Evolutionary conservation across 495 filamentous ascomycete genomes (phyloP).

Genomic region (Daldinia loculata): DNA sequence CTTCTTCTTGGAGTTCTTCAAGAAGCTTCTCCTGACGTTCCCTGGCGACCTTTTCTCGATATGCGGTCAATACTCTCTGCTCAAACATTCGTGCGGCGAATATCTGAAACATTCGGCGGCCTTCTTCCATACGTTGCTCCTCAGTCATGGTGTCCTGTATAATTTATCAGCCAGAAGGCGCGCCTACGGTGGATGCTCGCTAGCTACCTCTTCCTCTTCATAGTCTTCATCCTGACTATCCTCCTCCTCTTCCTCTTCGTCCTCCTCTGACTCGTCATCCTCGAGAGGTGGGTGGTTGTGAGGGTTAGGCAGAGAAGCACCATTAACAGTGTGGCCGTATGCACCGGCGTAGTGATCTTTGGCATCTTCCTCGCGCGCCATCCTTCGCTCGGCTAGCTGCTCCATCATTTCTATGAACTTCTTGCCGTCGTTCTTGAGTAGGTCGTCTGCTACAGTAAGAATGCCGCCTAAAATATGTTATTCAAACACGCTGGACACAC

Average conservation of each 20-base stretch:
- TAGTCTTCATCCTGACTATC: slow-evolving; percentile 89
- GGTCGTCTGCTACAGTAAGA: slow-evolving; percentile 96
- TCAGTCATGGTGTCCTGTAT: slow-evolving; percentile 92
- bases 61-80: slow-evolving; percentile 94
- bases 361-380: slow-evolving; percentile 95
- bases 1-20: slow-evolving; percentile 89
- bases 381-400: slow-evolving; percentile 94
- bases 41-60: slow-evolving; percentile 92
- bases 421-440: slow-evolving; percentile 98
- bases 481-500: slow-evolving; percentile 43
- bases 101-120: slow-evolving; percentile 98
- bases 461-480: slow-evolving; percentile 78
- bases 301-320: slow-evolving; percentile 50
- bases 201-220: slow-evolving; percentile 85
- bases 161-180: slow-evolving; percentile 45
- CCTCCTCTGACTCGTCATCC: slow-evolving; percentile 78
- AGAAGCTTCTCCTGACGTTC: slow-evolving; percentile 92
- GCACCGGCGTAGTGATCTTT: slow-evolving; percentile 68
- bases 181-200: slow-evolving; percentile 6
- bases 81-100: slow-evolving; percentile 99
- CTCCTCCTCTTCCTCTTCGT: slow-evolving; percentile 87
- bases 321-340: slow-evolving; percentile 61
- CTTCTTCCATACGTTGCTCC: slow-evolving; percentile 98
- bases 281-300: slow-evolving; percentile 65
- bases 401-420: slow-evolving; percentile 99